Evolutionary conservation across 441 rosid species (phyloP).

Genomic region (Populus hybrid): DNA sequence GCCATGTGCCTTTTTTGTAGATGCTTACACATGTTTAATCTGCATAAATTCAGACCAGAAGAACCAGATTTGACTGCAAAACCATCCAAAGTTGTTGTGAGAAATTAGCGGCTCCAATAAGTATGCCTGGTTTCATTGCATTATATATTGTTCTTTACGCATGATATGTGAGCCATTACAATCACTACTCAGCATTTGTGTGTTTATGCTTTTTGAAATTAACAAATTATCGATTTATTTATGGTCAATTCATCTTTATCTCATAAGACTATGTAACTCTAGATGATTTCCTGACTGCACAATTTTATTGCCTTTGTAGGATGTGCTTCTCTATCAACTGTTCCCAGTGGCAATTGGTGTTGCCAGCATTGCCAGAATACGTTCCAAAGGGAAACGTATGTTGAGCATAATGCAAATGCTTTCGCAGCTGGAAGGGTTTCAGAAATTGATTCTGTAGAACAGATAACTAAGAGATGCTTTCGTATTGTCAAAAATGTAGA

Average conservation of each 20-base stretch:
- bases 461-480: too few species aligned
- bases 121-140: not conserved
- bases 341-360: slow-evolving; percentile 88
- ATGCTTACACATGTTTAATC: not conserved
- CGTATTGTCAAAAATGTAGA: slow-evolving; percentile 46
- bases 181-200: not conserved
- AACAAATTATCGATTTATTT: too few species aligned
- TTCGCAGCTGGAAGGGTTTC: too few species aligned
- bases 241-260: too few species aligned
- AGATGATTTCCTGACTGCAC: slow-evolving; percentile 15
- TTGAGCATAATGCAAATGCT: too few species aligned
- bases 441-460: too few species aligned
- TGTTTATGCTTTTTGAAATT: too few species aligned
- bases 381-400: slow-evolving; percentile 44
- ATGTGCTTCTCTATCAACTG: slow-evolving; percentile 68
- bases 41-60: slow-evolving; percentile 30
- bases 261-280: not conserved
- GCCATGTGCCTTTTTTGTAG: not conserved
- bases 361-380: slow-evolving; percentile 82
- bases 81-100: slow-evolving; percentile 30
- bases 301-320: slow-evolving; percentile 41
- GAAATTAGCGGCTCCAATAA: not conserved
- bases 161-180: not conserved
- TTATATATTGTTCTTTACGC: not conserved
- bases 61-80: slow-evolving; percentile 29